Conservation (phyloP, 306 rosid species). For the Vigna angularis region DNA sequence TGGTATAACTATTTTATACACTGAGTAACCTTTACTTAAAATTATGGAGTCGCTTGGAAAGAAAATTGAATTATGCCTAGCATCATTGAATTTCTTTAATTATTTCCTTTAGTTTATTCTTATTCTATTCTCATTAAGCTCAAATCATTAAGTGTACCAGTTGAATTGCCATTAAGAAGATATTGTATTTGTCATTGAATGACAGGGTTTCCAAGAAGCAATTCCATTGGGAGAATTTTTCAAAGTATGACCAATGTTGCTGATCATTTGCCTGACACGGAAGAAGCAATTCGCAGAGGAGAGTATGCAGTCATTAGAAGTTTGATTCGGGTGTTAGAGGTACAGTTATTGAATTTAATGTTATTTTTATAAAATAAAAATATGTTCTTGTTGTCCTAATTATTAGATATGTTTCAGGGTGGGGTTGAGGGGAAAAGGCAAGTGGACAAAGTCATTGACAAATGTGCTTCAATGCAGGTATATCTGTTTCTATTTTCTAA, state of each 20-base stretch:
- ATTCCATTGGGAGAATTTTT: constrained; percentile 71
- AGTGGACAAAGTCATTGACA: constrained; percentile 90
- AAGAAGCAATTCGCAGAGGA: constrained; percentile 86
- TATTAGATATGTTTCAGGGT: constrained; percentile 62
- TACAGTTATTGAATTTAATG: constrained; percentile 42
- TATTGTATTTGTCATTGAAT: constrained; percentile 40
- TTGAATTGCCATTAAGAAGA: constrained; percentile 16
- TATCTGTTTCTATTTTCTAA: constrained; percentile 28
- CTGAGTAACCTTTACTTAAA: constrained; percentile 15
- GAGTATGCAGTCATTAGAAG: constrained; percentile 87
- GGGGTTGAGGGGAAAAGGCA: constrained; percentile 93
- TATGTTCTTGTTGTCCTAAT: constrained; percentile 13
- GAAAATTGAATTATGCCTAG: constrained; percentile 4
- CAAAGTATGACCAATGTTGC: constrained; percentile 54
- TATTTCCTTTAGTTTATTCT: not conserved
- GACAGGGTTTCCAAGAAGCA: constrained; percentile 75
- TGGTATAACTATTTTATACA: not conserved
- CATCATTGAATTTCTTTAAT: not conserved
- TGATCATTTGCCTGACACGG: constrained; percentile 70
- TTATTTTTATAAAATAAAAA: constrained; percentile 24
- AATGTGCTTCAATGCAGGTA: constrained; percentile 93
- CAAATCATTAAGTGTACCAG: constrained; percentile 6
- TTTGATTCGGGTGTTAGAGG: constrained; percentile 87
- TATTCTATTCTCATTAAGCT: constrained; percentile 6
- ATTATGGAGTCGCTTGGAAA: constrained; percentile 7